These are phyloP conservation scores for Podospora conica DNA, from an alignment of 495 filamentous ascomycete species.

Conservation along the genomic window DNA sequence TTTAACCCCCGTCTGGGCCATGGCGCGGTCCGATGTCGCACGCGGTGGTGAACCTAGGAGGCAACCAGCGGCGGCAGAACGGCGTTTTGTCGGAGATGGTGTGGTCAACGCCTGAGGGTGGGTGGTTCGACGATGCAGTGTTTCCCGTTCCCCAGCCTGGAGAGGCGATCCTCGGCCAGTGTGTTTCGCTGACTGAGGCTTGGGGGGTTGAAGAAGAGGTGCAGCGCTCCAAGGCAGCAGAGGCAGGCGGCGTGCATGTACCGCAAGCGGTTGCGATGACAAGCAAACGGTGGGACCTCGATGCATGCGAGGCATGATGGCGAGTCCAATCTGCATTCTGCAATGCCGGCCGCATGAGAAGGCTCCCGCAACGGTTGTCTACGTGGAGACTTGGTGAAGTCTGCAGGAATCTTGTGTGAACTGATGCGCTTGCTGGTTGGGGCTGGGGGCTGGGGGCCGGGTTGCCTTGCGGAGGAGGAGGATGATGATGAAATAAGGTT, in stretches of 20 bases:
- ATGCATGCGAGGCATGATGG: neutral
- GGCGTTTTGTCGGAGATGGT: neutral
- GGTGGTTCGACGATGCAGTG: neutral
- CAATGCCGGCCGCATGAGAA: neutral
- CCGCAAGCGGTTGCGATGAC: neutral
- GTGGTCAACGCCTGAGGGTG: neutral
- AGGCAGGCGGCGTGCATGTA: neutral
- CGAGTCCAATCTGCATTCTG: neutral
- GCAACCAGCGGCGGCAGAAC: neutral
- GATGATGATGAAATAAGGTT: neutral
- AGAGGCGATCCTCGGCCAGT: neutral
- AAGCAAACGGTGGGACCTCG: neutral
- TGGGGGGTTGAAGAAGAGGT: neutral
- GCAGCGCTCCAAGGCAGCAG: neutral
- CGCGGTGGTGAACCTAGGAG: neutral
- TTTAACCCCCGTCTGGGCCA: neutral
- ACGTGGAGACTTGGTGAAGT: neutral
- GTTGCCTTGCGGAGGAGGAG: neutral
- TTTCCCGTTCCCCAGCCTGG: neutral
- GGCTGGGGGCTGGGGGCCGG: neutral
- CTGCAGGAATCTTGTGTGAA: neutral
- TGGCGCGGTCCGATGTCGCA: conserved; percentile 3
- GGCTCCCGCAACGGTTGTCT: neutral
- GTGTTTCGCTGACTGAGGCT: neutral
- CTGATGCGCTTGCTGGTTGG: neutral